phyloP scores from a whole-genome alignment of 169 alveolate species.

The Amoebophrya sp. region DNA sequence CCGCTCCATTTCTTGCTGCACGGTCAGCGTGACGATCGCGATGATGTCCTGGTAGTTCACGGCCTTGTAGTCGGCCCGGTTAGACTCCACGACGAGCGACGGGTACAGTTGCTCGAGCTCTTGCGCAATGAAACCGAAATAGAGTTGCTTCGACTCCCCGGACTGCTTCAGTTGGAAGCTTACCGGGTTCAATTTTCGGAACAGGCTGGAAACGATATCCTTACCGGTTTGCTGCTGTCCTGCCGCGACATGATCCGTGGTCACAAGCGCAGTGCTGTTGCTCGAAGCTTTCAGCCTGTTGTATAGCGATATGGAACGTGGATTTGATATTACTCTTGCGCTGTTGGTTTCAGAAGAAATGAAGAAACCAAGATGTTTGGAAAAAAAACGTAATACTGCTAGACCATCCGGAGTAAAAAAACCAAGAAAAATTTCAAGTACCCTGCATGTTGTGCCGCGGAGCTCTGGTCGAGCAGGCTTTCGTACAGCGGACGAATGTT shows the following conservation, averaged over 20 bases:
- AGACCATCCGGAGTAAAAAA: too few relatives aligned
- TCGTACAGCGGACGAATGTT: constrained; percentile 6
- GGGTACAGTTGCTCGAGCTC: constrained; percentile 1
- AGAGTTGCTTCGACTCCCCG: not conserved
- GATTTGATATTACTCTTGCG: too few relatives aligned
- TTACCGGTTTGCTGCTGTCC: not conserved
- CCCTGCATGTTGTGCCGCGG: not conserved
- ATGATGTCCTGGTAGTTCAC: constrained; percentile 2
- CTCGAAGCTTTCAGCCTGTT: not conserved
- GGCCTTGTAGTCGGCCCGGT: not conserved
- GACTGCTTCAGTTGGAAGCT: not conserved
- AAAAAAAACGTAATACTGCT: too few relatives aligned
- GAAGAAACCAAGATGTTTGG: too few relatives aligned
- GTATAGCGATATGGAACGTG: too few relatives aligned
- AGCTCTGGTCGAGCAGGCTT: not conserved
- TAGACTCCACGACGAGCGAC: not conserved
- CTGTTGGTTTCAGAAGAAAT: too few relatives aligned
- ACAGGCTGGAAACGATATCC: not conserved
- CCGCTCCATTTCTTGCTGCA: constrained; percentile 25
- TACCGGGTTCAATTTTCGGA: constrained; percentile 1
- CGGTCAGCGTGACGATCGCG: not conserved
- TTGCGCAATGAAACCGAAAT: constrained; percentile 8
- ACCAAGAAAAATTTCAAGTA: too few relatives aligned
- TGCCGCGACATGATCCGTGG: not conserved
- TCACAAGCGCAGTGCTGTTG: not conserved